phyloP scores from a whole-genome alignment of 129 eudicot genomes.

The Flaveria brownii region DNA sequence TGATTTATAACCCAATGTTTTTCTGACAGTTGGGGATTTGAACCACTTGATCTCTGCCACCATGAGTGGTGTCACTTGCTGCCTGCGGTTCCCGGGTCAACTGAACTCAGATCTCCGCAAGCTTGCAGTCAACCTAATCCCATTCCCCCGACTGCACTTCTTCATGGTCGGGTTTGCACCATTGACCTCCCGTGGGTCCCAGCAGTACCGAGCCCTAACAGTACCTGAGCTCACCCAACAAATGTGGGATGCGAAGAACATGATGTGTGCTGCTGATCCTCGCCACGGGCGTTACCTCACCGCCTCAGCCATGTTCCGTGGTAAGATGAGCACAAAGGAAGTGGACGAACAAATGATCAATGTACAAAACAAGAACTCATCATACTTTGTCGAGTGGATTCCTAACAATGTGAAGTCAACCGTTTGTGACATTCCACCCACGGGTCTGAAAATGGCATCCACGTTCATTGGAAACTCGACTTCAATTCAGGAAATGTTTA shows the following conservation, averaged over 20 bases:
- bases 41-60: constrained; percentile 86
- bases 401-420: constrained; percentile 80
- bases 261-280: constrained; percentile 81
- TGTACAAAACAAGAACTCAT: constrained; percentile 81
- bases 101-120: constrained; percentile 77
- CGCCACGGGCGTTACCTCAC: constrained; percentile 77
- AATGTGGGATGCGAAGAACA: constrained; percentile 76
- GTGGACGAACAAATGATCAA: constrained; percentile 82
- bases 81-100: constrained; percentile 86
- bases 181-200: constrained; percentile 75
- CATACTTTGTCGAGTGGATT: constrained; percentile 81
- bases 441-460: constrained; percentile 66
- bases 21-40: constrained; percentile 68
- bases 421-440: constrained; percentile 78
- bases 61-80: constrained; percentile 90
- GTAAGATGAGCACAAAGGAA: constrained; percentile 73
- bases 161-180: constrained; percentile 81
- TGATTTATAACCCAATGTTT: neutral
- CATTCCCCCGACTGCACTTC: constrained; percentile 77
- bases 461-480: constrained; percentile 73
- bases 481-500: constrained; percentile 70
- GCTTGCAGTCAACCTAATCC: constrained; percentile 75
- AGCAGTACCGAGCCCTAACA: constrained; percentile 71
- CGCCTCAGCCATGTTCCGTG: constrained; percentile 71
- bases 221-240: constrained; percentile 81